phyloP scores from a whole-genome alignment of 192 early-diverging fungal species.

The Coemansia asiatica region DNA sequence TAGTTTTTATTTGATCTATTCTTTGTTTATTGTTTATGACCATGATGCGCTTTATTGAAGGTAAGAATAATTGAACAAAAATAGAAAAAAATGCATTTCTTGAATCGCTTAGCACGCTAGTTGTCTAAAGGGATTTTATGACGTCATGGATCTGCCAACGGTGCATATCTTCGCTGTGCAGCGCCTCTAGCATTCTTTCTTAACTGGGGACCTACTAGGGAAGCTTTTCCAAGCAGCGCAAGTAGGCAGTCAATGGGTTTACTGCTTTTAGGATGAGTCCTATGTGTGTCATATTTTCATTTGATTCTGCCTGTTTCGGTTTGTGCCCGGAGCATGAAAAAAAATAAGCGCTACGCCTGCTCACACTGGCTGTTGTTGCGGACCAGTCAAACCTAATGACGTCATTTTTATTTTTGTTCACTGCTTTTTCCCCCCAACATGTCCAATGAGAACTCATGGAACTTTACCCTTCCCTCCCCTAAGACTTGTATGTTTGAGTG shows the following conservation, averaged over 20 bases:
- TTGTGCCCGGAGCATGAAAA: not conserved
- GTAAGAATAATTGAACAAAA: not conserved
- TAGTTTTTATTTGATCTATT: not conserved
- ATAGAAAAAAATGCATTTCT: not conserved
- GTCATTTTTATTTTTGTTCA: not conserved
- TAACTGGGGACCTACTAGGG: not conserved
- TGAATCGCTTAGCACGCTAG: not conserved
- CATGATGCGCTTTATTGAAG: conserved; percentile 7
- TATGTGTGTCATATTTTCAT: not conserved
- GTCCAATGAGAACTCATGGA: not conserved
- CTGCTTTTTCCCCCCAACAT: conserved; percentile 2
- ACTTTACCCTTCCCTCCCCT: not conserved
- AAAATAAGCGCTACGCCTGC: not conserved
- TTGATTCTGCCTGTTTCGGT: not conserved
- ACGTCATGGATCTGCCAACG: conserved; percentile 10
- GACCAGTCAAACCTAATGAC: not conserved
- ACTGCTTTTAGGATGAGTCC: not conserved
- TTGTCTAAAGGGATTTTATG: not conserved
- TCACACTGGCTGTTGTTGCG: not conserved
- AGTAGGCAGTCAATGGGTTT: too few relatives aligned
- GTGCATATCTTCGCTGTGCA: not conserved
- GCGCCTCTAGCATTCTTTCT: not conserved
- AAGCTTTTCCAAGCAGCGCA: too few relatives aligned
- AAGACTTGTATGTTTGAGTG: too few relatives aligned
- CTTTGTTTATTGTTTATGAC: not conserved